Evolutionary conservation across 805 yeast species (phyloP).

Genomic region (Kodamaea hsintzibuensis): DNA sequence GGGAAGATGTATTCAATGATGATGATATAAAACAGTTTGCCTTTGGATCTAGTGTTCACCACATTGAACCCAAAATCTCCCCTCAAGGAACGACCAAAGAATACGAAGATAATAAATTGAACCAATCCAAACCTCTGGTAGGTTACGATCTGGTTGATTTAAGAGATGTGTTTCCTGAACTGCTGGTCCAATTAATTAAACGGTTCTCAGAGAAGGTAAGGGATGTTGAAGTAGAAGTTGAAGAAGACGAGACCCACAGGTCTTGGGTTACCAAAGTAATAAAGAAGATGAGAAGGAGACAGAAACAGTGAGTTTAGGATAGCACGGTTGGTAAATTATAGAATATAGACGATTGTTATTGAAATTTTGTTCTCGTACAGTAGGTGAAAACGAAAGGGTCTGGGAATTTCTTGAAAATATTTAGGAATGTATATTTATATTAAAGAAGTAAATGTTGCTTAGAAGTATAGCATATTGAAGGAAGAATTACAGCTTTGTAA

Average conservation of each 20-base stretch:
- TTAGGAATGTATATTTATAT: background rate
- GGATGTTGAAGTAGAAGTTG: background rate
- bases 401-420: background rate
- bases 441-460: background rate
- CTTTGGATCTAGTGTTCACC: background rate
- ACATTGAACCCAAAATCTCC: background rate
- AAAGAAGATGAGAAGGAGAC: background rate
- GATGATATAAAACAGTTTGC: background rate
- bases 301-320: background rate
- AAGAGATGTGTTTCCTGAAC: background rate
- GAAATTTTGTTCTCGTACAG: background rate
- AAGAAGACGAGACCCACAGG: background rate
- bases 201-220: background rate
- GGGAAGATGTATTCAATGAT: slow-evolving; percentile 4
- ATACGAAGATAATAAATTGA: too few relatives aligned
- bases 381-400: background rate
- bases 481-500: background rate
- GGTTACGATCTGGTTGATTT: background rate
- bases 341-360: background rate
- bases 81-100: background rate
- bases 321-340: background rate
- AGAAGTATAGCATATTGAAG: background rate
- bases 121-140: background rate
- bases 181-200: slow-evolving; percentile 2
- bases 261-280: background rate